Base-by-base conservation (phyloP, 345 rosid species). In the Toxicodendron radicans region DNA sequence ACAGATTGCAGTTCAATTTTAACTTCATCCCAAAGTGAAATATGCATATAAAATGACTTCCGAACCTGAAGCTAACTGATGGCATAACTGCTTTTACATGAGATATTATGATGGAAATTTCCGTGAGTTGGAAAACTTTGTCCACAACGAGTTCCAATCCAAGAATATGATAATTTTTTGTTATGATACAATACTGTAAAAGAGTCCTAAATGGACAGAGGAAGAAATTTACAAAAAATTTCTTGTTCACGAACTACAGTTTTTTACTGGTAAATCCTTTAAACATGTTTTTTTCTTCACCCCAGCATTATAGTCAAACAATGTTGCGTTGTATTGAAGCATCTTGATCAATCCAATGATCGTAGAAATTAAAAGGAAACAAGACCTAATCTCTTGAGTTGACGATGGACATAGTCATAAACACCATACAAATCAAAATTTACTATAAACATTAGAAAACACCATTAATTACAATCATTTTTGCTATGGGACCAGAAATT, bases 141-240 rank as follows among this genome's bases (percentile, higher is more conserved):
- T 38, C 8, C 9, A 38, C 58, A 24, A 7, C 14, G 14, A 14
- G 52, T 61, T 61, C 35, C 23, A 51, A 51, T 16, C 45, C 45
- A 18, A 32, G 45, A 61, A 61, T 14, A 61, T 14, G 21, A 61
- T 14, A 60, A 61, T 32, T 61, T 33, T 33, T 30, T 32, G 20
- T 30, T 18, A 59, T 59, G 7, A 59, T 17, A 59, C 27, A 24
- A 58, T 30, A 58, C 33, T 32, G 14, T 3, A 58, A 12, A 51
- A 51, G 54, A 5, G n/a, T 16, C 49, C 20, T 20, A 38, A 35
- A 69, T 7, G 35, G 21, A 38, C 41, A 27, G 16, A 4, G 23
- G 10, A 70, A 45, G 64, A 70, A 70, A 70, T 56, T 69, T 12
- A 21, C 20, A 20, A 21, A 23, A 70, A 51, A 8, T 35, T 18